Percentiles rank a stretch among this genome's conserved stretches.
Evolutionary conservation across 768 basidiomycete species (phyloP).

Genomic region (Leccinellum albellum): DNA sequence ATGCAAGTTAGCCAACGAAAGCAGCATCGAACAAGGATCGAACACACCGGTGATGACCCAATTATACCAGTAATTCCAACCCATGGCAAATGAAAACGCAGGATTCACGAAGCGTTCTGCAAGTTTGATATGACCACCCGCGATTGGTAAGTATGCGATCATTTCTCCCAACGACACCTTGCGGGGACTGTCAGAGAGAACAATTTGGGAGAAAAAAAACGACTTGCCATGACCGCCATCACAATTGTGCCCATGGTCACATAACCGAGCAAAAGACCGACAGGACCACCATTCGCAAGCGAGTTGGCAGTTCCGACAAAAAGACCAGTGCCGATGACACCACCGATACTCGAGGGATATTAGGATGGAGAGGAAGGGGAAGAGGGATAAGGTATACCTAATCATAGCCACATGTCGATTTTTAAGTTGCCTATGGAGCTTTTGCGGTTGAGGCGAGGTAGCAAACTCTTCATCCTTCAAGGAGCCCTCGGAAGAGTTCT

Average conservation of each 20-base stretch:
- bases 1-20: neutral
- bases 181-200: neutral
- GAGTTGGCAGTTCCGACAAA: slow-evolving; percentile 64
- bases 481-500: slow-evolving; percentile 14
- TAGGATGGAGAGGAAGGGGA: neutral
- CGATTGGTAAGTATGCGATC: slow-evolving; percentile 73
- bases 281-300: slow-evolving; percentile 57
- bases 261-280: slow-evolving; percentile 75
- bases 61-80: slow-evolving; percentile 54
- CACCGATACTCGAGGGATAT: slow-evolving; percentile 48
- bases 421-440: slow-evolving; percentile 60
- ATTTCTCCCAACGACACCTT: slow-evolving; percentile 57
- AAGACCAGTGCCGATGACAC: slow-evolving; percentile 56
- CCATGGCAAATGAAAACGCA: slow-evolving; percentile 57
- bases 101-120: slow-evolving; percentile 81
- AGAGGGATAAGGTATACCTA: slow-evolving; percentile 38
- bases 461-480: slow-evolving; percentile 21
- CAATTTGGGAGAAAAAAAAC: too few species aligned
- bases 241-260: slow-evolving; percentile 61
- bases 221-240: slow-evolving; percentile 63
- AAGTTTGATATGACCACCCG: slow-evolving; percentile 77
- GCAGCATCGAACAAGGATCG: neutral
- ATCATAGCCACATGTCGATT: slow-evolving; percentile 84
- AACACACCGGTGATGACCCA: slow-evolving; percentile 25
- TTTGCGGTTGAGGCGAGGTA: neutral